A percentile compares a stretch with the other conserved stretches of the same genome.
Evolutionary conservation across 108 stramenopile genomes (phyloP).

Genomic region (Chaetoceros muelleri): DNA sequence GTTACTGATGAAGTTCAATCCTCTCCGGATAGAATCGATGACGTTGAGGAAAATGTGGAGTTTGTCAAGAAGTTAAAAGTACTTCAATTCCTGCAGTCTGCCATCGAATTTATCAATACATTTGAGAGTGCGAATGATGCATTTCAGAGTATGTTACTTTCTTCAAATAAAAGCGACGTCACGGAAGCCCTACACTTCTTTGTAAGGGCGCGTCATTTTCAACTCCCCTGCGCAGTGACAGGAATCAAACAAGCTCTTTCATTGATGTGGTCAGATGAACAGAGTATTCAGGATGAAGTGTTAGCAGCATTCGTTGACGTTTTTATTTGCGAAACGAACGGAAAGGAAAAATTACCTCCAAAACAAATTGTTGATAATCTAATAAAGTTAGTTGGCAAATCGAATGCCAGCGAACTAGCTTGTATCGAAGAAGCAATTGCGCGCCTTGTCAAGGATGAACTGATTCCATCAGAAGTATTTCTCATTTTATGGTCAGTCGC

Average conservation of each 20-base stretch:
- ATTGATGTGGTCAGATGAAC: slow-evolving; percentile 88
- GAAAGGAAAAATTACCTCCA: slow-evolving; percentile 50
- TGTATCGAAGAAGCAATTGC: slow-evolving; percentile 92
- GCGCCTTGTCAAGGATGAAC: slow-evolving; percentile 61
- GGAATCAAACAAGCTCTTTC: slow-evolving; percentile 88
- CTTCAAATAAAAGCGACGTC: slow-evolving; percentile 76
- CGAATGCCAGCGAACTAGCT: slow-evolving; percentile 80
- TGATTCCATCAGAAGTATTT: slow-evolving; percentile 75
- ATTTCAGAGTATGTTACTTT: slow-evolving; percentile 72
- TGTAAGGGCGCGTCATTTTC: slow-evolving; percentile 84
- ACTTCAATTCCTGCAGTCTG: slow-evolving; percentile 66
- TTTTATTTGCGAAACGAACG: slow-evolving; percentile 71
- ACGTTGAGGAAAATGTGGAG: slow-evolving; percentile 35
- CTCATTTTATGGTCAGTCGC: slow-evolving; percentile 69
- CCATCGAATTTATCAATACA: slow-evolving; percentile 65
- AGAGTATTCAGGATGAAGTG: slow-evolving; percentile 77
- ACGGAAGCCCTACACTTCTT: slow-evolving; percentile 86
- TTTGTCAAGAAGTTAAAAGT: slow-evolving; percentile 54
- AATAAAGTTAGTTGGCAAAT: slow-evolving; percentile 53
- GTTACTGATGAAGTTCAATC: slow-evolving; percentile 12
- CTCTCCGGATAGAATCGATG: slow-evolving; percentile 17
- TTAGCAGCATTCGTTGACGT: slow-evolving; percentile 87
- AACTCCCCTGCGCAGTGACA: slow-evolving; percentile 82
- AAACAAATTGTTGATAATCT: slow-evolving; percentile 84
- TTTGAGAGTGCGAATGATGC: slow-evolving; percentile 67